A percentile compares a stretch with the other conserved stretches of the same genome.
Conservation (phyloP, 1,284 basidiomycete genomes). For the Anthracocystis panici-leucophaei region DNA sequence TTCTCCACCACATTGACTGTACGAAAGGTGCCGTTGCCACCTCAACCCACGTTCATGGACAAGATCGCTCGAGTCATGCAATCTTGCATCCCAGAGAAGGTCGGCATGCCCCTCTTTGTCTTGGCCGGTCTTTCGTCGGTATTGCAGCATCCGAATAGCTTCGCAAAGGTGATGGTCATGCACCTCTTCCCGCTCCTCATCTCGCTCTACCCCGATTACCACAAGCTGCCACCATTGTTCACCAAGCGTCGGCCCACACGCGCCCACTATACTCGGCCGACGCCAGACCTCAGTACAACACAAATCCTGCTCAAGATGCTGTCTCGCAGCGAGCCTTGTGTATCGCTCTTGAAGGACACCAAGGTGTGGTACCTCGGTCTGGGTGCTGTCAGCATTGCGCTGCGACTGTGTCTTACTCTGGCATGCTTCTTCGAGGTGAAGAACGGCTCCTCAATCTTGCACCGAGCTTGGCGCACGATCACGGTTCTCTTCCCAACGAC, state of each 20-base stretch:
- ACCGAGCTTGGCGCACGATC: constrained; percentile 16
- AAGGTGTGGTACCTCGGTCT: constrained; percentile 35
- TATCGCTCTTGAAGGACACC: constrained; percentile 17
- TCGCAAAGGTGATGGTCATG: constrained; percentile 76
- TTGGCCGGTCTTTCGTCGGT: constrained; percentile 74
- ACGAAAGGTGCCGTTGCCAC: constrained; percentile 26
- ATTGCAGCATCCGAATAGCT: constrained; percentile 73
- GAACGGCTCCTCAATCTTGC: not conserved
- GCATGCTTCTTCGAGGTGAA: constrained; percentile 15
- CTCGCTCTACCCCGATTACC: constrained; percentile 69
- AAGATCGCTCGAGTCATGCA: constrained; percentile 19
- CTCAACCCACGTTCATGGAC: constrained; percentile 25
- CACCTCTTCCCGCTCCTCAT: constrained; percentile 76
- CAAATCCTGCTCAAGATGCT: constrained; percentile 20
- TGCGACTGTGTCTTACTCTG: constrained; percentile 27
- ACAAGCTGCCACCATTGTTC: not conserved
- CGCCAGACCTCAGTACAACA: not conserved
- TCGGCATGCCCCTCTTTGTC: constrained; percentile 69
- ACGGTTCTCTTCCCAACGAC: constrained; percentile 33
- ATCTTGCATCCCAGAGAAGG: constrained; percentile 20
- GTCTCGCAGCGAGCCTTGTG: constrained; percentile 7
- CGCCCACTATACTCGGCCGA: not conserved
- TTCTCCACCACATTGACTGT: constrained; percentile 19
- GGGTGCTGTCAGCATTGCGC: constrained; percentile 20
- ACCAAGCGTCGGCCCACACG: not conserved